Evolutionary conservation across 345 rosid genomes (phyloP), one percentile per base, ranked within the genome.

Genomic region (Citrus medica): DNA sequence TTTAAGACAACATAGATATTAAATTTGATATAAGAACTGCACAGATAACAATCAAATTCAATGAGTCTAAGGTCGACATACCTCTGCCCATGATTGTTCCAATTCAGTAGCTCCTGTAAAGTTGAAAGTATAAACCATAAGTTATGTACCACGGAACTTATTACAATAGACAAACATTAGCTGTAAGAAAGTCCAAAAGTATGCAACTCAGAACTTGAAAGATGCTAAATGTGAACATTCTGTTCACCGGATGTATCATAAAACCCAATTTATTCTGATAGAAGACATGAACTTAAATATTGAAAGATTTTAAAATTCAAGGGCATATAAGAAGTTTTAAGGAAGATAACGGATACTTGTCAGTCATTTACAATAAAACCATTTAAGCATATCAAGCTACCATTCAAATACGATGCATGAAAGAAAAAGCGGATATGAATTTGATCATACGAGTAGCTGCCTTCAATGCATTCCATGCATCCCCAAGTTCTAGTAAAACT

Each of bases 31-130:
- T 16, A 53, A 30, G 66, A 33, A 27, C 19, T 46, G 78, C 30
- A 38, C 10, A 67, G 27, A 17, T 14, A 46, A 5, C 5, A 28
- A 30, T 12, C 51, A 27, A 4, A 32, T 38, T 12, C 14, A 59
- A 53, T 71, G 73, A 9, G 35, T 48, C 75, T 28, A 80, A 30
- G 38, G 40, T 35, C 61, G 28, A 9, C 59, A 61, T 86, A 90
- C 98, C 97, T 93, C 98, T 70, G 94, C 85, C 98, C 98, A 95
- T 3, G 90, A 85, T 37, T 97, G 90, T 80, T 89, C 85, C 84
- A 93, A 78, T 71, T 88, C 93, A 61, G 92, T 87, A 59, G 98
- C 93, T 69, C 98, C 98, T 93, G 88, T 60, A 76, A 86, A 80
- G 67, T 70, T 75, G 75, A 76, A 76, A 40, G 56, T 7, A 53